Conservation (phyloP, 2,329 filamentous ascomycete species). For the Fulvia fulva region DNA sequence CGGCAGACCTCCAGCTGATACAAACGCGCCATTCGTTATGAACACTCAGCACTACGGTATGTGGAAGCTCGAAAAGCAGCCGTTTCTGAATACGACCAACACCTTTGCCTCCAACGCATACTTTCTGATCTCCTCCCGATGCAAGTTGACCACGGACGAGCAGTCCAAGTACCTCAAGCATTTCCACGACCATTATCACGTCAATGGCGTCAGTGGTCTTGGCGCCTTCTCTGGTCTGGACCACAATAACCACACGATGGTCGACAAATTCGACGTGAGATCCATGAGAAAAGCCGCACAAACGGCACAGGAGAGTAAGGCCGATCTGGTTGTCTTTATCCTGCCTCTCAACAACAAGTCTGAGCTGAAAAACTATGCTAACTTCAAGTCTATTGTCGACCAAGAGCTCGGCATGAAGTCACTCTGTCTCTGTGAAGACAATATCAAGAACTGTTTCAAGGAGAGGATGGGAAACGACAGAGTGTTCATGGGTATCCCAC, state of each 20-base stretch:
- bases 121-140: no score
- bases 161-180: not conserved
- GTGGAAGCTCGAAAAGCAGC: no score
- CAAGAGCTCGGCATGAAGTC: conserved; percentile 11
- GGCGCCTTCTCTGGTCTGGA: not conserved
- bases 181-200: not conserved
- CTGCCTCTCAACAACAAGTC: not conserved
- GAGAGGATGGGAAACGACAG: no score
- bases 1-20: no score
- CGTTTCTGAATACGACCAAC: no score
- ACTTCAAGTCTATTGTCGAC: conserved; percentile 10
- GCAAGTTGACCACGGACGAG: not conserved
- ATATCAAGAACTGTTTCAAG: not conserved
- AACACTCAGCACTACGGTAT: no score
- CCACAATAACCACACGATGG: not conserved
- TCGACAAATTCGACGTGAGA: not conserved
- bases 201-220: not conserved
- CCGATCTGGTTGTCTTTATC: not conserved
- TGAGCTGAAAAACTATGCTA: not conserved
- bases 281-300: not conserved
- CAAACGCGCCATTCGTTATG: no score
- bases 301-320: not conserved
- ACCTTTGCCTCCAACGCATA: not conserved
- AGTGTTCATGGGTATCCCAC: no score
- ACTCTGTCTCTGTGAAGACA: conserved; percentile 4